A percentile compares a stretch with the other conserved stretches of the same genome.
phyloP scores from a whole-genome alignment of 2,329 filamentous ascomycete genomes.

The Calonectria pteridis region DNA sequence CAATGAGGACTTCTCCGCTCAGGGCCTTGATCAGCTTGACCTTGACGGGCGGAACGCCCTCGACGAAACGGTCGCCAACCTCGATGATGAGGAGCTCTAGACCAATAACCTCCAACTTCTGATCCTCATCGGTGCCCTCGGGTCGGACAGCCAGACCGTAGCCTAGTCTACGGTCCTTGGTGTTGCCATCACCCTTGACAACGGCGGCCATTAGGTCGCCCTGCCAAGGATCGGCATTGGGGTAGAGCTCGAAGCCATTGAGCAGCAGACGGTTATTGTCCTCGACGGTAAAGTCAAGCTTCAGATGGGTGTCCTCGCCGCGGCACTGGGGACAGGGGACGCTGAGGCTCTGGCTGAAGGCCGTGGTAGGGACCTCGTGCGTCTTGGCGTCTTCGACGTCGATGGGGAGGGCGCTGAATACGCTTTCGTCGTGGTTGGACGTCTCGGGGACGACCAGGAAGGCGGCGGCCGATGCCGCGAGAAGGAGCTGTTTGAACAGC shows the following conservation, averaged over 20 bases:
- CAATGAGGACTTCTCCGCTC: conserved; percentile 67
- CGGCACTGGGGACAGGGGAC: conserved; percentile 68
- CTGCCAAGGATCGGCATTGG: conserved; percentile 60
- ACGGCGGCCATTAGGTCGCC: conserved; percentile 61
- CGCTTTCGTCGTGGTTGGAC: conserved; percentile 55
- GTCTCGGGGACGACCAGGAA: conserved; percentile 68
- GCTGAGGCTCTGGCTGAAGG: conserved; percentile 56
- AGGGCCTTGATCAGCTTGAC: conserved; percentile 73
- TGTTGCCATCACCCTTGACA: conserved; percentile 53
- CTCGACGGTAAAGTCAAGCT: conserved; percentile 68
- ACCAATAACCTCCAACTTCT: conserved; percentile 64
- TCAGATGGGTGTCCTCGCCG: conserved; percentile 59
- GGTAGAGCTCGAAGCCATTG: conserved; percentile 73
- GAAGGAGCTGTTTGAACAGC: conserved; percentile 49
- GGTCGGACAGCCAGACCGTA: conserved; percentile 61
- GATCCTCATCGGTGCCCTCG: conserved; percentile 62
- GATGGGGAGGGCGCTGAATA: conserved; percentile 57
- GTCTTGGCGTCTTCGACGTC: conserved; percentile 49
- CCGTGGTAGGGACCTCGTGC: conserved; percentile 52
- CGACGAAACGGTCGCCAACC: conserved; percentile 68
- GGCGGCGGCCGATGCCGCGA: conserved; percentile 55
- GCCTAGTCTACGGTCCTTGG: conserved; percentile 58
- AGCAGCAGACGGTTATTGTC: conserved; percentile 63
- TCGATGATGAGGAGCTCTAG: conserved; percentile 71
- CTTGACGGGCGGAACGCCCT: conserved; percentile 66